Evolutionary conservation across 2,329 filamentous ascomycete genomes (phyloP).

Genomic region (Colletotrichum sp.): DNA sequence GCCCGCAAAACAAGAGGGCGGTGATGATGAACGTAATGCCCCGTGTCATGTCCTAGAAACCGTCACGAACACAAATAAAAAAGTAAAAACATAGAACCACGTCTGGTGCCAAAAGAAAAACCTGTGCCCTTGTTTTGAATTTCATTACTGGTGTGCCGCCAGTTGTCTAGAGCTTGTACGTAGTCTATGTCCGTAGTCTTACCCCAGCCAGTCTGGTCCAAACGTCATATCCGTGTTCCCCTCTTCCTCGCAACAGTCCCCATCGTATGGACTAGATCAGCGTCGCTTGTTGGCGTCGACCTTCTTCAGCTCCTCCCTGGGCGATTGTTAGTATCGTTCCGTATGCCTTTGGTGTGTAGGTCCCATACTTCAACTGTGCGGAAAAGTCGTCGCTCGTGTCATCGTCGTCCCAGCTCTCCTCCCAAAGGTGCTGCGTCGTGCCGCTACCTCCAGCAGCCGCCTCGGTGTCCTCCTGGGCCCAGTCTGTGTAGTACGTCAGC

Average conservation of each 20-base stretch:
- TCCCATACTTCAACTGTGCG: constrained; percentile 83
- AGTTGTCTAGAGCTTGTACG: constrained; percentile 8
- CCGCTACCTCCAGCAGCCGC: constrained; percentile 69
- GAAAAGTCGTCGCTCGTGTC: constrained; percentile 97
- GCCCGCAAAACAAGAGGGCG: background rate
- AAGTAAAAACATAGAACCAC: background rate
- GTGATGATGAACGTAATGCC: constrained; percentile 21
- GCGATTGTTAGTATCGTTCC: background rate
- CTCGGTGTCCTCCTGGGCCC: constrained; percentile 90
- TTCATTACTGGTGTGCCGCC: constrained; percentile 12
- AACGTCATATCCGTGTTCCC: background rate
- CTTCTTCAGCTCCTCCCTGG: constrained; percentile 91
- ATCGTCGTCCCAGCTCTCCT: constrained; percentile 99
- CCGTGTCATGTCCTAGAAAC: constrained; percentile 11
- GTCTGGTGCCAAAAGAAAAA: background rate
- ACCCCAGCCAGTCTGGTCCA: background rate
- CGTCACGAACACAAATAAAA: constrained; percentile 8
- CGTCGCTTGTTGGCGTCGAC: constrained; percentile 78
- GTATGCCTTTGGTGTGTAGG: constrained; percentile 23
- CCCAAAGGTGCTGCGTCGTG: constrained; percentile 84
- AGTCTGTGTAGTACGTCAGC: constrained; percentile 64
- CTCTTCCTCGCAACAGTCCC: background rate
- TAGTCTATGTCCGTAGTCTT: constrained; percentile 9
- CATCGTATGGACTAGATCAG: constrained; percentile 36
- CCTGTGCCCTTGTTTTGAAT: background rate